phyloP scores from a whole-genome alignment of 176 grass and related monocot genomes.

The Cymbopogon citratus region DNA sequence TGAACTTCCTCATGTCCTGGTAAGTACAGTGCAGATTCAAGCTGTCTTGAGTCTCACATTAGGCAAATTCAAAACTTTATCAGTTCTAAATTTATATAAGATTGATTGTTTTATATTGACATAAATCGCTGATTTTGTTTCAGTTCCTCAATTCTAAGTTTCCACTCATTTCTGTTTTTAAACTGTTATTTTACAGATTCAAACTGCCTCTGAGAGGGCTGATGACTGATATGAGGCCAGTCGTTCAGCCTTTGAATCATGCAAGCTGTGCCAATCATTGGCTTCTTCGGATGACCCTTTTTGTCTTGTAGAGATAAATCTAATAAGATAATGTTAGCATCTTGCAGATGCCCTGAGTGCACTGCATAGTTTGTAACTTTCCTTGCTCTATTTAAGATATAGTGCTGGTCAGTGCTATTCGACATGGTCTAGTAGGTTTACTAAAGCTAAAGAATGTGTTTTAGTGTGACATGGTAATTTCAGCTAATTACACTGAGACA shows the following conservation, averaged over 20 bases:
- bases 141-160: neutral
- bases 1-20: conserved; percentile 39
- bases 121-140: neutral
- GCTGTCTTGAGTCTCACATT: no score
- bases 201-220: neutral
- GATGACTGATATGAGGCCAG: neutral
- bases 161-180: neutral
- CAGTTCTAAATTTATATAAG: neutral
- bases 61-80: neutral
- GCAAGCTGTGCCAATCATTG: neutral
- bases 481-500: neutral
- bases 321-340: conserved; percentile 17
- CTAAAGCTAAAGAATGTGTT: neutral
- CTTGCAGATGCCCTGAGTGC: neutral
- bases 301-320: conserved; percentile 33
- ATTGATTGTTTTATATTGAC: neutral
- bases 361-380: conserved; percentile 34
- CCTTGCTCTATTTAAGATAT: neutral
- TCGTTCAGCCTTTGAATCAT: neutral
- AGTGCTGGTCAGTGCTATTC: neutral
- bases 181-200: conserved; percentile 13
- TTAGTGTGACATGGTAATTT: neutral
- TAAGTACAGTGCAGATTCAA: conserved; percentile 21
- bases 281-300: neutral
- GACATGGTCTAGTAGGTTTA: conserved; percentile 16